Evolutionary conservation across 805 yeast genomes (phyloP), one percentile per base, ranked within the genome.

Genomic region (Cyberlindnera bimundalis): DNA sequence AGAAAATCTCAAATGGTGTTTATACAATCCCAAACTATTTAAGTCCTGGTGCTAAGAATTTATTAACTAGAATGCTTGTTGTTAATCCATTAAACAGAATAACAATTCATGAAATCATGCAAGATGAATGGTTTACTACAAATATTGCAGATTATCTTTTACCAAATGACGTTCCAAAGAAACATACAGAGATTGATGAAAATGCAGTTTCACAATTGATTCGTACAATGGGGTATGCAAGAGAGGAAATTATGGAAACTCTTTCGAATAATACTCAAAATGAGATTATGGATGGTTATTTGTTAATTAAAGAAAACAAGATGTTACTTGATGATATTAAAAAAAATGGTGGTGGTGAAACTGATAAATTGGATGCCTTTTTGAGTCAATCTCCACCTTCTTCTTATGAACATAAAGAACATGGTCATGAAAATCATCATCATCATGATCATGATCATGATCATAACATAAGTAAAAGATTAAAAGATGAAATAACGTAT

Each of bases 81-180:
- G 98, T 91, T 21, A 89, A 90, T 59, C 97, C 98, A 26, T 70
- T 90, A 59, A 88, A 89, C 60, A 79, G 98, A 67, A 90, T 91
- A 46, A 89, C 96, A 11, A 87, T 91, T 34, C 87, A 81, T 56
- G 96, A 87, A 60, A 87, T 91, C 33, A 80, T 89, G 82, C 84
- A 88, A 57, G 96, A 91, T 60, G 90, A 85, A 48, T 90, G 98
- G 98, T 90, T 90, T 65, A 81, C 78, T 51, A 78, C 77, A 10
- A 88, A 78, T 40, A 76, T 91, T 48, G 86, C 91, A 23, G 88
- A 82, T 24, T 87, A 88, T 58, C 72, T 90, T 46, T 66, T 81
- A 40, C 87, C 93, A 6, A 51, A 65, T 55, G 39, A 62, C 58
- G 52, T 59, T 51, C 48, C 62, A 56, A 47, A 68, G 66, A 47